Percentiles rank a stretch among this genome's conserved stretches.
Conservation (phyloP, 495 filamentous ascomycete species). For the Talaromyces proteolyticus region DNA sequence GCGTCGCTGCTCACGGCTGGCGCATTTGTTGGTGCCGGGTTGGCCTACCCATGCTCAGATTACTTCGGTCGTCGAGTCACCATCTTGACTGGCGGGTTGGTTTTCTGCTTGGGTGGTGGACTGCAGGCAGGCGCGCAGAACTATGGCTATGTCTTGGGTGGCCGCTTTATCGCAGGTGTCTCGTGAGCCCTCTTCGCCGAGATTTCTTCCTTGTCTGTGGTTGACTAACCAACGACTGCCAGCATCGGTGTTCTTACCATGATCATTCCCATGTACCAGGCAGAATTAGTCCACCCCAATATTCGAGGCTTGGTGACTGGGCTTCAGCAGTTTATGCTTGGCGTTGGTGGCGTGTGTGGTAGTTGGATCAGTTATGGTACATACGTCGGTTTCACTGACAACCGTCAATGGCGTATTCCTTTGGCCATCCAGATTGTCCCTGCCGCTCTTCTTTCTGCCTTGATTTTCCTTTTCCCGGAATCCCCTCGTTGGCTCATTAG, state of each 20-base stretch:
- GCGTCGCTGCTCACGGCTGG: conserved; percentile 62
- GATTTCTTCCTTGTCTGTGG: neutral
- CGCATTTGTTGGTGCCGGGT: conserved; percentile 33
- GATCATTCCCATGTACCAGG: conserved; percentile 19
- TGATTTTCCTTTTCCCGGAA: conserved; percentile 52
- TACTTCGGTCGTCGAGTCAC: conserved; percentile 33
- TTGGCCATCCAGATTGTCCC: conserved; percentile 55
- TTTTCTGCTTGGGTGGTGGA: conserved; percentile 39
- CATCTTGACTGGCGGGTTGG: conserved; percentile 33
- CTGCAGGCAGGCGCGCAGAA: conserved; percentile 35
- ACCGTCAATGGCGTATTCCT: conserved; percentile 3
- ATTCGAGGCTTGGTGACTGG: conserved; percentile 15
- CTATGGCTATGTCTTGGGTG: conserved; percentile 29
- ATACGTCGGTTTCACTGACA: neutral
- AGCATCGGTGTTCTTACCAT: conserved; percentile 48
- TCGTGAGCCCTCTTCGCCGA: neutral
- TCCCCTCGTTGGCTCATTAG: conserved; percentile 45
- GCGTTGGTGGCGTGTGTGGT: conserved; percentile 13
- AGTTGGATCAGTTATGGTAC: conserved; percentile 21
- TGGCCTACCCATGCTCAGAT: conserved; percentile 35
- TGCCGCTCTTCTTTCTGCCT: conserved; percentile 45
- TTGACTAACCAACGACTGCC: neutral
- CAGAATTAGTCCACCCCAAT: conserved; percentile 15
- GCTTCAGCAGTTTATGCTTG: conserved; percentile 18
- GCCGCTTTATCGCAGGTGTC: conserved; percentile 33